Conservation (phyloP, 306 rosid species). For the Pachyrhizus erosus region DNA sequence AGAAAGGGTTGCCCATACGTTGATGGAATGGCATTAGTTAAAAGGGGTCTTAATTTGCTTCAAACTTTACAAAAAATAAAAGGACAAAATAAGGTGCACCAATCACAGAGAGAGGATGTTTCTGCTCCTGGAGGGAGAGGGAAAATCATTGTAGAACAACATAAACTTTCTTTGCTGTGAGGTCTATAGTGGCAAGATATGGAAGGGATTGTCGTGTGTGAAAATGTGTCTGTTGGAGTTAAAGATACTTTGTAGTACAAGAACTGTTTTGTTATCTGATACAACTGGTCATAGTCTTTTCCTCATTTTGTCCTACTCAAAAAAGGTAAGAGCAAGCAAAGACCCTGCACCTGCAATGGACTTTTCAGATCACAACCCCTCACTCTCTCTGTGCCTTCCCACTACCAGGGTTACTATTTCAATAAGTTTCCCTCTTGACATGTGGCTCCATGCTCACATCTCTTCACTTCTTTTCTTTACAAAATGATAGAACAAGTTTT, state of each 20-base stretch:
- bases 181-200: slow-evolving; percentile 38
- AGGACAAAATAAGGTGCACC: slow-evolving; percentile 7
- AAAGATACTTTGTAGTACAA: slow-evolving; percentile 21
- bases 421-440: slow-evolving; percentile 15
- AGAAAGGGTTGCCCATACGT: slow-evolving; percentile 18
- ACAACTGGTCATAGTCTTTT: slow-evolving; percentile 43
- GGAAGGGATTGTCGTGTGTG: slow-evolving; percentile 34
- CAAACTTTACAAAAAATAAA: neutral
- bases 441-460: slow-evolving; percentile 38
- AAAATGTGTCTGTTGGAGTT: slow-evolving; percentile 45
- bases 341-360: slow-evolving; percentile 36
- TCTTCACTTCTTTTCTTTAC: neutral
- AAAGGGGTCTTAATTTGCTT: slow-evolving; percentile 7
- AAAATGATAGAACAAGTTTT: neutral
- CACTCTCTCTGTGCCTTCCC: neutral
- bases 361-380: slow-evolving; percentile 8
- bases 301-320: slow-evolving; percentile 49
- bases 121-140: slow-evolving; percentile 11
- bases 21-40: neutral
- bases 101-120: neutral
- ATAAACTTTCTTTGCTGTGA: slow-evolving; percentile 22
- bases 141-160: slow-evolving; percentile 14
- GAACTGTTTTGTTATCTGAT: slow-evolving; percentile 33
- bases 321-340: slow-evolving; percentile 36
- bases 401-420: slow-evolving; percentile 25